Percentiles rank a stretch among this genome's conserved stretches.
phyloP scores from a whole-genome alignment of 257 asterid species.

The Solanum chmielewskii region DNA sequence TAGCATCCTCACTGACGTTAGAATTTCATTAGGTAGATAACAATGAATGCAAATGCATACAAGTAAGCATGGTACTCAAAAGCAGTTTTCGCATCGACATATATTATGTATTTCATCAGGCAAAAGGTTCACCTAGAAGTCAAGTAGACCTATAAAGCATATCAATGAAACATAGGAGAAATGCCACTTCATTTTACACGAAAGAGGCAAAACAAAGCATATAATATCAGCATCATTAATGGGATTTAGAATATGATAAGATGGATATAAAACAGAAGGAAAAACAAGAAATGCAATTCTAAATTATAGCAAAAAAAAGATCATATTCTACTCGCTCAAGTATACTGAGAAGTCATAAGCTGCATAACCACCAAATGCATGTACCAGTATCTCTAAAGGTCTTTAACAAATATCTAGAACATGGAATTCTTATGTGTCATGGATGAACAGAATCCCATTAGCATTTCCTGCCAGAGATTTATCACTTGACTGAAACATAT shows the following conservation, averaged over 20 bases:
- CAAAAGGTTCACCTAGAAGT: neutral
- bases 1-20: neutral
- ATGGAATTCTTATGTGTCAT: neutral
- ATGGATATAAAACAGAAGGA: neutral
- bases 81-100: neutral
- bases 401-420: neutral
- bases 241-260: neutral
- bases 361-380: neutral
- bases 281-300: neutral
- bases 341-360: neutral
- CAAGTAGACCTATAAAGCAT: neutral
- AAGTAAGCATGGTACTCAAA: neutral
- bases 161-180: neutral
- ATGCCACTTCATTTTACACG: neutral
- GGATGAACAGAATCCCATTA: neutral
- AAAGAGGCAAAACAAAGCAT: neutral
- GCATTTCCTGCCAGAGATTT: neutral
- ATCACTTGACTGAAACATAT: neutral
- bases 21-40: neutral
- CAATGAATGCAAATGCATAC: neutral
- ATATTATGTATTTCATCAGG: neutral
- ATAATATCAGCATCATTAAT: neutral
- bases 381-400: neutral
- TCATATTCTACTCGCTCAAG: neutral
- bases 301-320: neutral